Percentiles rank a stretch among this genome's conserved stretches.
Evolutionary conservation across 164 flowering plant species (phyloP).

Genomic region (Tetrastigma voinierianum): DNA sequence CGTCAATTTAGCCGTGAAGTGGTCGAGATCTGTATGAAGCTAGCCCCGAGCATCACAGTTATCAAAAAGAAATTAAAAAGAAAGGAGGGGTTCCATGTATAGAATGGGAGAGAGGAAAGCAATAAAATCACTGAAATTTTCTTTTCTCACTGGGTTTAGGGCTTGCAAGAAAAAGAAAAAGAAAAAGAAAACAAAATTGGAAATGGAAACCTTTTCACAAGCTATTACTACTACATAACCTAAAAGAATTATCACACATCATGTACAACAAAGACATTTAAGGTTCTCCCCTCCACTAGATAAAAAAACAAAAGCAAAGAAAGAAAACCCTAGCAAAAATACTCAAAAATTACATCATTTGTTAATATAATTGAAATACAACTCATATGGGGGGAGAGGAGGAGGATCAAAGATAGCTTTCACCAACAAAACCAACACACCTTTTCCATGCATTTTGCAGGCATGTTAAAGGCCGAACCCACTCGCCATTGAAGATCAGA

Average conservation of each 20-base stretch:
- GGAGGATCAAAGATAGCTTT: neutral
- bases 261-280: conserved; percentile 45
- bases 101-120: no score
- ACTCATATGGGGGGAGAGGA: conserved; percentile 18
- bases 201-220: conserved; percentile 24
- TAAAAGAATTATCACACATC: conserved; percentile 46
- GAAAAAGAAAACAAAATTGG: conserved; percentile 33
- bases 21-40: no score
- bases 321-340: conserved; percentile 22
- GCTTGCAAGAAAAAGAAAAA: no score
- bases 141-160: neutral
- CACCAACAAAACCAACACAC: conserved; percentile 21
- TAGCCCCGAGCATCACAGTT: no score
- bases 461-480: conserved; percentile 15
- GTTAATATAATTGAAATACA: conserved; percentile 34
- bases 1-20: no score
- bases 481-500: neutral
- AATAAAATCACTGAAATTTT: neutral
- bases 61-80: no score
- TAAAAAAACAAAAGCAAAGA: conserved; percentile 18
- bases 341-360: conserved; percentile 37
- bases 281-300: conserved; percentile 26
- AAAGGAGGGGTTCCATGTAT: no score
- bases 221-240: conserved; percentile 24
- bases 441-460: conserved; percentile 18